Evolutionary conservation across 306 rosid species (phyloP), one percentile per base, ranked within the genome.

Genomic region (Cicer yamashitae): DNA sequence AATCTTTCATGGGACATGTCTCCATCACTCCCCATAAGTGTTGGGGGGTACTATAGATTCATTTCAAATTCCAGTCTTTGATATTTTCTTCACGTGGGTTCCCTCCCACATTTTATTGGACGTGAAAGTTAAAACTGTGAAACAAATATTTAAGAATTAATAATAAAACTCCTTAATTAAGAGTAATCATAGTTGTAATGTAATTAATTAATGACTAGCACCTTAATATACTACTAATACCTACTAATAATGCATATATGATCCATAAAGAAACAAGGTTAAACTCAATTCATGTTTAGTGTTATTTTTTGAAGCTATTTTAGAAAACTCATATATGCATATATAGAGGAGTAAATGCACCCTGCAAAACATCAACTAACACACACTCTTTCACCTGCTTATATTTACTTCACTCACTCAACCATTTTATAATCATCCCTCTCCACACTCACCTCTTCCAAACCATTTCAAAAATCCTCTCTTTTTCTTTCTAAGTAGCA

Each of bases 351-450:
- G 80, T 94, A 89, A 94, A 92, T 94, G 96, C 88, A 79, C 82
- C 84, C 91, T 81, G 92, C 88, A 86, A 67, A 11, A 79, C 15
- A 79, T 86, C 96, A 94, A 89, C 99, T 74, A 94, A 88, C 96
- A 56, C 94, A 82, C 45, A 82, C 89, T 82, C 82, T 79, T 86
- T 78, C 91, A 90, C 86, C 96, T 85, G 97, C 86, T 53, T 43
- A 56, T 85, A 92, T 94, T 90, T 79, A 92, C 91, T 94, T 57
- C 91, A 67, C 89, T 38, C 74, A 61, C 12, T 40, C 75, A 69
- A 73, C 85, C 84, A 78, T 74, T 79, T 90, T 88, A 88, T 87
- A 86, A 81, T 41, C 83, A 78, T 44, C 83, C 71, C 63, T 25
- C 40, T 64, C 74, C 40, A 34, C 38, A 22, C 77, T 76, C 66